Conservation (phyloP, 257 asterid species). For the Gynochthodes officinalis region DNA sequence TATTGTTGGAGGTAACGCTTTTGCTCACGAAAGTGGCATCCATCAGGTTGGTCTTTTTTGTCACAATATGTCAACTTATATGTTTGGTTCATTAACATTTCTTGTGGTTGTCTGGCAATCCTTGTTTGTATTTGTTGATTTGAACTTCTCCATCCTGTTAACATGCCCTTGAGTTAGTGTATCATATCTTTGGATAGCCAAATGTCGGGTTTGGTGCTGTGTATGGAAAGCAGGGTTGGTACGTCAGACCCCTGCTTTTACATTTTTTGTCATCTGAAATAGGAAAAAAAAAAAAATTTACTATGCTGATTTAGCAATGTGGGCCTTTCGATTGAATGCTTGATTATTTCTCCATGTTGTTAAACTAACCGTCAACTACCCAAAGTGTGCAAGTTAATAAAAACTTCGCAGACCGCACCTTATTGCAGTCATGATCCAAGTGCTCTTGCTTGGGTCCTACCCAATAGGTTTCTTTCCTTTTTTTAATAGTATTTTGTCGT, state of each 20-base stretch:
- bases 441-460: background rate
- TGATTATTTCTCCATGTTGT: background rate
- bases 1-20: conserved; percentile 97
- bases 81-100: background rate
- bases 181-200: background rate
- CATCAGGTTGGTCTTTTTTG: conserved; percentile 65
- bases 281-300: background rate
- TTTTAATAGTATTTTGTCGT: background rate
- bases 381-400: background rate
- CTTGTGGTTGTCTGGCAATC: too few species aligned
- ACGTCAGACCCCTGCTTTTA: background rate
- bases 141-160: background rate
- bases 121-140: background rate
- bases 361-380: background rate
- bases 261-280: background rate
- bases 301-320: too few species aligned
- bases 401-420: background rate
- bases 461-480: background rate
- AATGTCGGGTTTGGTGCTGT: background rate
- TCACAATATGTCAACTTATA: background rate
- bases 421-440: background rate
- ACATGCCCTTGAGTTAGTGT: background rate
- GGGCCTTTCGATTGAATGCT: too few species aligned
- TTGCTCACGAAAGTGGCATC: conserved; percentile 99
- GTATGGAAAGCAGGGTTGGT: background rate